Base-by-base conservation (phyloP, 1,139 yeast genomes). In the Sugiyamaella pinicola region DNA sequence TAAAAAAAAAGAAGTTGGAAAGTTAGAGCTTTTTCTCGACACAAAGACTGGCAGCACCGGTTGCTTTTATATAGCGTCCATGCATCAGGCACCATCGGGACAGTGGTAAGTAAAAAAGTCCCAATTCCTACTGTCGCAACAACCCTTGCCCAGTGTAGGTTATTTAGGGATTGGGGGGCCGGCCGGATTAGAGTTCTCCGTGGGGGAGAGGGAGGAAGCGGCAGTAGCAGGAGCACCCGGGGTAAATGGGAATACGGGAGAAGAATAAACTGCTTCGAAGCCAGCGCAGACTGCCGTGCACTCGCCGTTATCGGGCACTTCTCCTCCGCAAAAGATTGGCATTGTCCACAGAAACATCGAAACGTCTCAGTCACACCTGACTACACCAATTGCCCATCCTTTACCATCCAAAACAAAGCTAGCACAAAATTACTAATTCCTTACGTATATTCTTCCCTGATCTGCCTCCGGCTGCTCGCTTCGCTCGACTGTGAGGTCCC, bases 171-270 rank as follows among this genome's bases (percentile, higher is more conserved):
- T 7, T 12, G 37, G 37, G 19, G 24, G 24, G 24, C 24, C 24
- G 9, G n/a, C 12, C 41, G 41, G 41, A 21, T 21, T 38, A 10
- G 41, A 8, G 41, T 38, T 38, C 28, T 38, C 41, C 41, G 41
- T 35, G 24, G 21, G 24, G 40, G 40, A 35, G 13, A 19, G 13
- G 24, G 7, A n/a, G 37, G 21, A 17, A 19, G 13, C 10, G 34
- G 13, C 13, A 29, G 13, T 5, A 10, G 34, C 34, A 4, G 10
- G 34, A 5, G 12, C 5, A n/a, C 13, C 34, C 12, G 13, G 34
- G 5, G 13, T 4, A n/a, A 4, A 7, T 5, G 34, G 5, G 13
- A n/a, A n/a, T 12, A 7, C 34, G 34, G 13, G 34, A 10, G 34
- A 29, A 12, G n/a, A 29, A 12, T 29, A 5, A n/a, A 35, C 4